Percentiles rank a stretch among this genome's conserved stretches.
These are phyloP conservation scores for Trametes punicea DNA, from an alignment of 768 basidiomycete species.

Conservation along the genomic window DNA sequence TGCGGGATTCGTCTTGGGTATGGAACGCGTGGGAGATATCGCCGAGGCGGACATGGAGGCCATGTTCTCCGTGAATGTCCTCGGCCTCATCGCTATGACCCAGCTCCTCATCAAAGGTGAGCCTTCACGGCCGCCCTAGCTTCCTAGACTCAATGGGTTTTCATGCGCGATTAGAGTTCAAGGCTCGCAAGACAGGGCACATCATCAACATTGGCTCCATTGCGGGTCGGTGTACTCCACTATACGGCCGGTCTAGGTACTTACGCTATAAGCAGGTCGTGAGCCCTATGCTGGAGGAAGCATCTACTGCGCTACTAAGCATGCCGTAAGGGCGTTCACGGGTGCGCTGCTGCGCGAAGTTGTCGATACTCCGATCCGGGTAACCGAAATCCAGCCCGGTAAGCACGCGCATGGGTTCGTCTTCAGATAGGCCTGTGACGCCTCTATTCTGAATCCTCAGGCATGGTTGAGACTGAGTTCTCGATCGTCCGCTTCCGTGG, in stretches of 20 bases:
- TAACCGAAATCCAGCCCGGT: conserved; percentile 95
- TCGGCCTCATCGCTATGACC: conserved; percentile 81
- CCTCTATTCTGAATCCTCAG: conserved; percentile 29
- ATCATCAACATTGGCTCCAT: conserved; percentile 95
- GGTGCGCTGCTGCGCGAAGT: conserved; percentile 80
- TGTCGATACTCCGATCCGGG: conserved; percentile 89
- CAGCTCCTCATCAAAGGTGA: conserved; percentile 48
- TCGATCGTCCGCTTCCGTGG: conserved; percentile 88
- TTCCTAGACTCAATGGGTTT: not conserved
- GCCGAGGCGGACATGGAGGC: conserved; percentile 73
- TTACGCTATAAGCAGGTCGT: conserved; percentile 17
- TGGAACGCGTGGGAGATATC: conserved; percentile 84
- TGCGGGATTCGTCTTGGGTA: conserved; percentile 88
- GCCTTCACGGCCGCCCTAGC: no score
- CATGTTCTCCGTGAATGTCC: conserved; percentile 53
- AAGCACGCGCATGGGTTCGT: conserved; percentile 19
- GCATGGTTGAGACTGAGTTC: conserved; percentile 92
- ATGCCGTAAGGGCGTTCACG: conserved; percentile 84
- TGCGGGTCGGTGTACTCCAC: conserved; percentile 52
- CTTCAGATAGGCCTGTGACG: not conserved
- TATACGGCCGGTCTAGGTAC: no score
- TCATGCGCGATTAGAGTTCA: no score
- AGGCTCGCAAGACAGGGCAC: conserved; percentile 59
- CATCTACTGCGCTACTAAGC: conserved; percentile 91
- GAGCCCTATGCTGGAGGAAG: conserved; percentile 82